Evolutionary conservation across 495 filamentous ascomycete genomes (phyloP), one percentile per base, ranked within the genome.

Genomic region (Geopyxis carbonaria): DNA sequence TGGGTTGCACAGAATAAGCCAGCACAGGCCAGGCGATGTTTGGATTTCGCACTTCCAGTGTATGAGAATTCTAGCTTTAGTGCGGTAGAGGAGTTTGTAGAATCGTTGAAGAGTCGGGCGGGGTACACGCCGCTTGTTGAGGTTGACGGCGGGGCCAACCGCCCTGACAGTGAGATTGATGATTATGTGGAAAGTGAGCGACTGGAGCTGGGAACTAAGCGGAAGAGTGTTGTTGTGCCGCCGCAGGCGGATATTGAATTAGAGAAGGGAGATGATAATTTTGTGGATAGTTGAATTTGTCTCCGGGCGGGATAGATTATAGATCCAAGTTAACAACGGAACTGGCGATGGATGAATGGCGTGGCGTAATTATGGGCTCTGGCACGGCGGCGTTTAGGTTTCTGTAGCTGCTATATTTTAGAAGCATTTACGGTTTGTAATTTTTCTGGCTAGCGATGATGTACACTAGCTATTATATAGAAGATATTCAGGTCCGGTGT

Each of bases 1-100:
- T 97, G 89, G 89, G 57, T 86, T 11, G 67, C 65, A 27, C 66
- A 80, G 25, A 70, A 67, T 5, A 80, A 84, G 38, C 69, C 65
- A 22, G 62, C 73, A 11, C 74, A 82, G 45, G 76, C 80, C 10
- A 76, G 78, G 35, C 61, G 65, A 9, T 80, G 78, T 45, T 60
- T 93, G 10, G 72, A 78, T 34, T 72, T 76, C 40, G 81, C 80
- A 0, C 61, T 73, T 18, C 64, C 63, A 40, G 69, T 81, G 35
- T 91, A 92, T 57, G 65, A 68, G 14, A 33, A 36, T 13, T 44
- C 43, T 8, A 54, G 63, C 30, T 58, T 64, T 13, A 64, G 47
- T 34, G 59, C 57, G 0, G 47, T 69, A 9, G 42, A 50, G 10
- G 48, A 57, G 22, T 65, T 69, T 38, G 45, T 61, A 20, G 57